Percentiles rank a stretch among this genome's conserved stretches.
phyloP scores from a whole-genome alignment of 129 eudicot species.

The Pseudognaphalium luteoalbum region DNA sequence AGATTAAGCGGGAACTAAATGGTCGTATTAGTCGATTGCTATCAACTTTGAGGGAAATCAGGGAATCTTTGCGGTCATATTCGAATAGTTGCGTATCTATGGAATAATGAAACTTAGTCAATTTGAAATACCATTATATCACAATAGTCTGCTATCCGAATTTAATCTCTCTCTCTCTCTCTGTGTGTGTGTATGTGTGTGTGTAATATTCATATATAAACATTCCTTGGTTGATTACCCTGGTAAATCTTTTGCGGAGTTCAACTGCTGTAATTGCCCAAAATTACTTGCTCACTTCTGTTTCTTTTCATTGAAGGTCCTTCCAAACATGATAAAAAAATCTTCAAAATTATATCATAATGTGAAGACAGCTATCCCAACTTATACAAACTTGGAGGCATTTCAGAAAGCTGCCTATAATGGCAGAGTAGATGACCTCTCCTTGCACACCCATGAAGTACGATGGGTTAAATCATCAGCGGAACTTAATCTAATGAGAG shows the following conservation, averaged over 20 bases:
- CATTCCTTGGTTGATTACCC: constrained; percentile 7
- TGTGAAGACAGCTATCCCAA: constrained; percentile 54
- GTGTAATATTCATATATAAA: not conserved
- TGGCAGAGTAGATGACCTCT: constrained; percentile 71
- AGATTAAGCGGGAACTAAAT: not conserved
- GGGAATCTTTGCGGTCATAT: not conserved
- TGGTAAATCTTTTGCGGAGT: not conserved
- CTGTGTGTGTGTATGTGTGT: too few relatives aligned
- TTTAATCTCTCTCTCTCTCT: not conserved
- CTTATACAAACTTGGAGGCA: constrained; percentile 61
- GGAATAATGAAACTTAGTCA: not conserved
- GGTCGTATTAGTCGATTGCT: not conserved
- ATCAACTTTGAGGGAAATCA: constrained; percentile 7
- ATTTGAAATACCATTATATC: not conserved
- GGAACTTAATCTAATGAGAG: constrained; percentile 75
- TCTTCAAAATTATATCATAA: constrained; percentile 72
- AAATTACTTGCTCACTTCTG: constrained; percentile 9
- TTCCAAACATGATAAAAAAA: constrained; percentile 60
- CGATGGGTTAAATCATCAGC: constrained; percentile 87
- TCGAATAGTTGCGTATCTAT: not conserved
- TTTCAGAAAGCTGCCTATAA: constrained; percentile 55
- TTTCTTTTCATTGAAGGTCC: constrained; percentile 52
- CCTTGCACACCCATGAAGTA: constrained; percentile 70
- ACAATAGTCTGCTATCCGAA: not conserved
- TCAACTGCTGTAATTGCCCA: not conserved